Evolutionary conservation across 768 basidiomycete genomes (phyloP), one percentile per base, ranked within the genome.

Genomic region (Serendipita vermifera): DNA sequence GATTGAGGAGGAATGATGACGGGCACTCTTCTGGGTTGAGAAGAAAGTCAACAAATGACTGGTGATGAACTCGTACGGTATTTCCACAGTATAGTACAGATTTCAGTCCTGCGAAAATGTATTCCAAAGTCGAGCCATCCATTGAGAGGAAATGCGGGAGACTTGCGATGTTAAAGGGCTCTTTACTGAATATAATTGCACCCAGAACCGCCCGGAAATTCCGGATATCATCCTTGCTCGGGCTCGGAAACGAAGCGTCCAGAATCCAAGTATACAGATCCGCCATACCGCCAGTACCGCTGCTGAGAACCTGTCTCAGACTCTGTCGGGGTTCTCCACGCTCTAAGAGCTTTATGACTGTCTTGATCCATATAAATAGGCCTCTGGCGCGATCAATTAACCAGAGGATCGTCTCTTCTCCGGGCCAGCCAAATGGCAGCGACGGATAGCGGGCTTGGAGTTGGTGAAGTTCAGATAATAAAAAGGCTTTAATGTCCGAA

Each of bases 1-100:
- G n/a, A n/a, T n/a, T n/a, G n/a, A n/a, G n/a, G 20, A 15, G 7
- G 22, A 51, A 22, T n/a, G 24, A 6, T 3, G 46, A 51, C 6
- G n/a, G 20, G 3, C n/a, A 7, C 7, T 20, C 5, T 29, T 29
- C n/a, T 22, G 5, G 7, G 15, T 51, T 29, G 20, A 51, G 27
- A 29, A 51, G 46, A 26, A 22, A 51, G 46, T 51, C 46, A 29
- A 51, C 22, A 26, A 51, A 51, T 51, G 46, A 51, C 22, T 51
- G 46, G n/a, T 51, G 46, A 29, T 29, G 22, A n/a, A 51, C 24
- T 20, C 46, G 46, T 22, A 51, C 9, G 5, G 9, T 26, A 6
- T n/a, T 15, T 51, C 22, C 20, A 26, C 31, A 4, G 22, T 51
- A 20, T 29, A 51, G 17, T 6, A 51, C 7, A 6, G 46, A 29